These are phyloP conservation scores for Kazachstania bromeliacearum DNA, from an alignment of 805 yeast species.

Conservation along the genomic window DNA sequence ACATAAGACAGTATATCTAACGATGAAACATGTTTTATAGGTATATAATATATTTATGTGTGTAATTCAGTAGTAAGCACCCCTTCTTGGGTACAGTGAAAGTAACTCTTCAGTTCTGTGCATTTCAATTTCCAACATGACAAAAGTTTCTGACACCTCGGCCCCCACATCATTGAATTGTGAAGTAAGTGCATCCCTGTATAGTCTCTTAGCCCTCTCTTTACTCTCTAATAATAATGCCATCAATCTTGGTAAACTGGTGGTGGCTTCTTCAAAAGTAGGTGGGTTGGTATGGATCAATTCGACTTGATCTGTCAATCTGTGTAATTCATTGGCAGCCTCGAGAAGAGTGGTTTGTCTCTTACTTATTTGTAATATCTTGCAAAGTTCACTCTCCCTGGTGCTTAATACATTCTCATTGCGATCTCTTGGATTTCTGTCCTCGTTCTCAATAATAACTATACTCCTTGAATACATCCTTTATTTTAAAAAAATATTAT, in stretches of 20 bases:
- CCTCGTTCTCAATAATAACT: not conserved
- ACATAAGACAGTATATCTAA: no score
- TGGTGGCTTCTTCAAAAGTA: not conserved
- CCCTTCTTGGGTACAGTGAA: conserved; percentile 13
- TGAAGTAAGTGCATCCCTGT: conserved; percentile 10
- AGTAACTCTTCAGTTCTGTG: conserved; percentile 11
- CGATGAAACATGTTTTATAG: no score
- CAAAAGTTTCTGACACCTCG: conserved; percentile 11
- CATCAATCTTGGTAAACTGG: conserved; percentile 10
- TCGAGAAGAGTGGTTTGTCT: conserved; percentile 2
- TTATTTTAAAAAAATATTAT: no score
- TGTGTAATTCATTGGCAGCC: conserved; percentile 11
- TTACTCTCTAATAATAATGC: conserved; percentile 11
- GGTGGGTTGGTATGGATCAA: conserved; percentile 4
- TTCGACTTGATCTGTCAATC: conserved; percentile 10
- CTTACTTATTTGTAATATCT: not conserved
- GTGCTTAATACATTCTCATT: no score
- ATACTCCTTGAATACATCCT: not conserved
- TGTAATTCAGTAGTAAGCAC: conserved; percentile 7
- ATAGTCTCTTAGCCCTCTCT: conserved; percentile 16
- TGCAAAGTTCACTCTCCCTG: no score
- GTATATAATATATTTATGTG: no score
- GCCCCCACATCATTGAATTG: conserved; percentile 8
- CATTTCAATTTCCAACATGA: conserved; percentile 11
- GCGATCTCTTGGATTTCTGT: no score